These are phyloP conservation scores for Solanum hybrid DNA, from an alignment of 305 asterid genomes.

Conservation along the genomic window DNA sequence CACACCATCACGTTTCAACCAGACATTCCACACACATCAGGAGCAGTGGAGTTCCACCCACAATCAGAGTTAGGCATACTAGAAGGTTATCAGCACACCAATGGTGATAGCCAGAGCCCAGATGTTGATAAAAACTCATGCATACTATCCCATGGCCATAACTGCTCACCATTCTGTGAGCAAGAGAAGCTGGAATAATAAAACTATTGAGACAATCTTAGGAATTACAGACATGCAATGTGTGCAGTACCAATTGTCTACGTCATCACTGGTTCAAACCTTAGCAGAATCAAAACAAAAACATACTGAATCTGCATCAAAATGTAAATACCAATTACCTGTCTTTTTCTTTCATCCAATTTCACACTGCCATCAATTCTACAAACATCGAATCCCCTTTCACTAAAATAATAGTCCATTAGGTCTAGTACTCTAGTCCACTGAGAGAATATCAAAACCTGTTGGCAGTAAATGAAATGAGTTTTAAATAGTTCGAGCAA, in stretches of 20 bases:
- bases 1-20: not conserved
- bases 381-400: conserved; percentile 70
- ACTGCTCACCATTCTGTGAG: not conserved
- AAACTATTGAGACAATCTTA: not conserved
- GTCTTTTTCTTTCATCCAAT: conserved; percentile 63
- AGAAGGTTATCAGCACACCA: not conserved
- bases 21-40: not conserved
- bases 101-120: not conserved
- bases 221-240: not conserved
- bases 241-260: not conserved
- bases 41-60: not conserved
- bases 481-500: not conserved
- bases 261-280: not conserved
- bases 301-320: not conserved
- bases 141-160: not conserved
- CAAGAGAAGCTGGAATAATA: conserved; percentile 1
- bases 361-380: conserved; percentile 85
- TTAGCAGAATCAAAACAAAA: not conserved
- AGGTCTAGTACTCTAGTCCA: conserved; percentile 94
- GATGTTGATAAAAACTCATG: not conserved
- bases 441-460: conserved; percentile 96
- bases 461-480: conserved; percentile 6
- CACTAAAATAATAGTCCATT: conserved; percentile 89
- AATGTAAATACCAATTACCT: conserved; percentile 31
- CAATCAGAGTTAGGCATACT: not conserved